Evolutionary conservation across 2,329 filamentous ascomycete genomes (phyloP).

Genomic region (Fusarium austroafricanum): DNA sequence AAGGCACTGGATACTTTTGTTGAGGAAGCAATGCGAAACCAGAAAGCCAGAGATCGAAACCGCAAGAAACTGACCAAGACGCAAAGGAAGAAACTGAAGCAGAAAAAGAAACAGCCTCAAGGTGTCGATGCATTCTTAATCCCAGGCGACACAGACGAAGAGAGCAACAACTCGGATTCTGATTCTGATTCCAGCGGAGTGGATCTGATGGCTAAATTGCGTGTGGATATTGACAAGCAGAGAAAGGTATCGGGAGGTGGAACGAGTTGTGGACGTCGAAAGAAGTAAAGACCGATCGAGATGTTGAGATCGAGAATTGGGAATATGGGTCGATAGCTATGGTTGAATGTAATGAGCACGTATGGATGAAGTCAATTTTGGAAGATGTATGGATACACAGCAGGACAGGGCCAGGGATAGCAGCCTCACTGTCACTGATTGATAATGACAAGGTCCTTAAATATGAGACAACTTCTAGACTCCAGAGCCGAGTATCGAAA

Average conservation of each 20-base stretch:
- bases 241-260: slow-evolving; percentile 12
- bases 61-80: background rate
- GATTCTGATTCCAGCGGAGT: slow-evolving; percentile 20
- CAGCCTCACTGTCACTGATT: slow-evolving; percentile 3
- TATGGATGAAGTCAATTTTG: slow-evolving; percentile 22
- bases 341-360: slow-evolving; percentile 14
- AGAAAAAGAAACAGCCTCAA: slow-evolving; percentile 19
- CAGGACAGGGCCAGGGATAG: slow-evolving; percentile 6
- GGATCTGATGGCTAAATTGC: slow-evolving; percentile 32
- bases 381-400: background rate
- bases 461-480: slow-evolving; percentile 25
- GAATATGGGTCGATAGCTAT: background rate
- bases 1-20: slow-evolving; percentile 39
- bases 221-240: slow-evolving; percentile 17
- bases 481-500: background rate
- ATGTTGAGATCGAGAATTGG: slow-evolving; percentile 9
- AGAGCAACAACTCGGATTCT: slow-evolving; percentile 27
- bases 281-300: background rate
- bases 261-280: slow-evolving; percentile 34
- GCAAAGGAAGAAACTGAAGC: background rate
- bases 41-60: background rate
- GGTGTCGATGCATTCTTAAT: slow-evolving; percentile 39
- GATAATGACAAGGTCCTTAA: background rate
- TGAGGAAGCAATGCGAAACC: slow-evolving; percentile 33
- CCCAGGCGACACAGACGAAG: slow-evolving; percentile 35